A percentile compares a stretch with the other conserved stretches of the same genome.
Evolutionary conservation across 208 protist species (phyloP).

Genomic region (Wallacemonas sp.): DNA sequence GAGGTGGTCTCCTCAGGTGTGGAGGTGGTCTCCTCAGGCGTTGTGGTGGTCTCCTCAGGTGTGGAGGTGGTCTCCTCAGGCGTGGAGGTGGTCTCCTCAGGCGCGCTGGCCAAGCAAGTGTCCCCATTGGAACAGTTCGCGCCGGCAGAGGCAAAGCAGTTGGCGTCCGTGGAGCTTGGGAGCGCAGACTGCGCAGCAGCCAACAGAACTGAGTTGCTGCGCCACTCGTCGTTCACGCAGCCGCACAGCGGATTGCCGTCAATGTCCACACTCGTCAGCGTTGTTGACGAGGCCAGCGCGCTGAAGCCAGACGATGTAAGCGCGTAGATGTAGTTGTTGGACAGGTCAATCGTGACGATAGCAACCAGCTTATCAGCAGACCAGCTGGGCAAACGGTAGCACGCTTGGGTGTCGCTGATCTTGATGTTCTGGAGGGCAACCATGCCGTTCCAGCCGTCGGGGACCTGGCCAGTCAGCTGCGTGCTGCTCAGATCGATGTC

Average conservation of each 20-base stretch:
- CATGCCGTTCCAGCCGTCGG: constrained; percentile 26
- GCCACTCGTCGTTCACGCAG: constrained; percentile 8
- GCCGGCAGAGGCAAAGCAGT: not conserved
- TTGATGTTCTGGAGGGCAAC: constrained; percentile 12
- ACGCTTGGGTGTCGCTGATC: constrained; percentile 22
- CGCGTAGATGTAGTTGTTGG: constrained; percentile 21
- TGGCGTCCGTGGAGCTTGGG: not conserved
- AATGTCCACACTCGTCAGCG: constrained; percentile 23
- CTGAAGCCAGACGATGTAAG: constrained; percentile 5
- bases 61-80: no score
- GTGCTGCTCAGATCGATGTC: constrained; percentile 9
- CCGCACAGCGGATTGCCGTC: constrained; percentile 15
- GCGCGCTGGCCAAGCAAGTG: not conserved
- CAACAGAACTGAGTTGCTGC: not conserved
- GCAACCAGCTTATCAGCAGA: constrained; percentile 15
- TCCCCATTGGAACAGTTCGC: not conserved
- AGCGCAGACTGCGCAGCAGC: constrained; percentile 6
- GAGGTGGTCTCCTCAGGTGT: no score
- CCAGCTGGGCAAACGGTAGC: constrained; percentile 26
- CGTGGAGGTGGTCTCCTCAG: not conserved
- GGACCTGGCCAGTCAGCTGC: constrained; percentile 7
- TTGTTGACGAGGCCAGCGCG: constrained; percentile 2
- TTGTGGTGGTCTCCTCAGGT: no score
- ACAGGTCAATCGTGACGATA: constrained; percentile 21
- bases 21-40: no score